phyloP scores from a whole-genome alignment of 2,329 filamentous ascomycete genomes.

The Sordariomycetes sp. region DNA sequence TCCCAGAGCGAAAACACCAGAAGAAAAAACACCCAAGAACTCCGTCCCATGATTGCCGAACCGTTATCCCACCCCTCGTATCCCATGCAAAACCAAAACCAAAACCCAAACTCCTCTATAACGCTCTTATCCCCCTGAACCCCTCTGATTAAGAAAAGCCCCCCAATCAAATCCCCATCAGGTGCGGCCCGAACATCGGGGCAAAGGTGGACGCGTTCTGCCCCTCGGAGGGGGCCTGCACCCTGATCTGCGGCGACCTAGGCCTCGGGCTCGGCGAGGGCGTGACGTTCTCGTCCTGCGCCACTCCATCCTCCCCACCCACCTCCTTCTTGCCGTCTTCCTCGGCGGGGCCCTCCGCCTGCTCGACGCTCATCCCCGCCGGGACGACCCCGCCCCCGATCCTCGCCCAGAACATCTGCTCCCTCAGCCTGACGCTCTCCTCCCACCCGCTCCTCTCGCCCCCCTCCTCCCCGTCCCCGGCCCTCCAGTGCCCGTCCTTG shows the following conservation, averaged over 20 bases:
- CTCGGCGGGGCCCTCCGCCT: background rate
- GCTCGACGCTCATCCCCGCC: constrained; percentile 16
- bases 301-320: constrained; percentile 16
- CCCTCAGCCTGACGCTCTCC: constrained; percentile 77
- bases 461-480: constrained; percentile 56
- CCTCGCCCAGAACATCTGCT: constrained; percentile 95
- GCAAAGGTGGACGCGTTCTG: background rate
- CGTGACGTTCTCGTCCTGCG: constrained; percentile 10
- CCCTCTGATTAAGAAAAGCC: too few species aligned
- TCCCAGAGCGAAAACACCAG: background rate
- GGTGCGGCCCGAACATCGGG: background rate
- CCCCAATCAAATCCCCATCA: background rate
- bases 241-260: background rate
- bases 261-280: constrained; percentile 1
- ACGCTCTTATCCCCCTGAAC: background rate
- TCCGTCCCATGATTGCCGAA: too few species aligned
- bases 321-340: background rate
- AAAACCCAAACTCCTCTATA: background rate
- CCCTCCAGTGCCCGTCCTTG: constrained; percentile 84
- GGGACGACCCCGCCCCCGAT: constrained; percentile 88
- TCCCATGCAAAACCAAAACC: too few species aligned
- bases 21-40: too few species aligned
- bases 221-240: background rate
- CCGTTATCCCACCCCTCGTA: too few species aligned
- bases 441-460: constrained; percentile 89